Base-by-base conservation (phyloP, 805 yeast species). In the Blastobotrys americana region DNA sequence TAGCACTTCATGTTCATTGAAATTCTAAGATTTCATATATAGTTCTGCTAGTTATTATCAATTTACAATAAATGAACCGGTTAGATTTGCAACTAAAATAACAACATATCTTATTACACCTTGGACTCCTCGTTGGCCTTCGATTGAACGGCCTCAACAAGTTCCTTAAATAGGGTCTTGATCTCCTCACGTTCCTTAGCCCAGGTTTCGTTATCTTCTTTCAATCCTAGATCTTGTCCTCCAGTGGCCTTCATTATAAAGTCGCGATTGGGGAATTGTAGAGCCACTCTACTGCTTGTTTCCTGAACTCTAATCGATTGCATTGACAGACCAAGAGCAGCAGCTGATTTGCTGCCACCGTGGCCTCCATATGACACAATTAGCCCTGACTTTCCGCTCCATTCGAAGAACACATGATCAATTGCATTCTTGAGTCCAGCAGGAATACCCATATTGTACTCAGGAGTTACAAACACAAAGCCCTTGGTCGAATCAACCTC, bases 381-480 rank as follows among this genome's bases (percentile, higher is more conserved):
- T 36, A 54, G 54, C 3, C 59, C 61, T 1, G 68, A 65, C 47
- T 67, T 66, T 13, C 53, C 57, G 13, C 19, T 27, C 69, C 69
- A 67, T 48, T 67, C 70, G 23, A 52, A 34, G 41, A 35, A 66
- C 21, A 68, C 51, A 36, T 57, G 58, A 45, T 68, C 72, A 15
- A 68, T 42, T 3, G 69, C 68, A 42, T 65, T 64, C 50, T 68
- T 67, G 37, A 68, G 51, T 9, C 51, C 56, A 1, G 67, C 70
- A 6, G 72, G 69, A 39, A 56, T 58, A 5, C 69, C 61, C 54
- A 64, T 54, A 44, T 68, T 68, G 52, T 67, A 68, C 44, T 66
- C 63, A 8, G 72, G 70, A 6, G 65, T 44, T 6, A 68, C 61
- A 41, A 68, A 56, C n/a, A 68, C 53, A 46, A 58, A 55, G 3